Evolutionary conservation across 345 rosid genomes (phyloP).

Genomic region (Hibiscus mutabilis): DNA sequence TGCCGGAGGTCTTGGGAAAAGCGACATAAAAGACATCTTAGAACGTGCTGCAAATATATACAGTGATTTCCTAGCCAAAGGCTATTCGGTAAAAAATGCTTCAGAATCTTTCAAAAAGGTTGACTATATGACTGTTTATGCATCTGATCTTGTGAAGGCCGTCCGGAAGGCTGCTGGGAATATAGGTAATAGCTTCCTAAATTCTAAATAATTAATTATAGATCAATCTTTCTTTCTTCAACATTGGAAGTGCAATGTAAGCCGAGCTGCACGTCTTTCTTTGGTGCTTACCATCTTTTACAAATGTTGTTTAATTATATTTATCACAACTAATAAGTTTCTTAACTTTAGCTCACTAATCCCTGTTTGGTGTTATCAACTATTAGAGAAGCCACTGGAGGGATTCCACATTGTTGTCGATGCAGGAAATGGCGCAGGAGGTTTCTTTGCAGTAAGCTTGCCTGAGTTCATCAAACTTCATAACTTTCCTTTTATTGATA

Average conservation of each 20-base stretch:
- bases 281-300: not conserved
- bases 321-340: not conserved
- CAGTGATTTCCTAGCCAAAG: slow-evolving; percentile 41
- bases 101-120: slow-evolving; percentile 44
- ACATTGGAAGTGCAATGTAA: not conserved
- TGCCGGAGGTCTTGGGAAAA: slow-evolving; percentile 90
- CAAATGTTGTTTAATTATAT: not conserved
- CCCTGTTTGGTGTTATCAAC: slow-evolving; percentile 20
- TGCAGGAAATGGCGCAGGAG: slow-evolving; percentile 99
- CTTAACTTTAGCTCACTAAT: slow-evolving; percentile 11
- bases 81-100: slow-evolving; percentile 30
- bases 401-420: slow-evolving; percentile 97
- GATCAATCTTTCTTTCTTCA: not conserved
- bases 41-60: slow-evolving; percentile 79
- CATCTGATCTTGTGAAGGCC: slow-evolving; percentile 80
- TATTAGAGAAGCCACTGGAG: slow-evolving; percentile 85
- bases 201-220: not conserved
- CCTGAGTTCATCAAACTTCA: not conserved
- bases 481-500: not conserved
- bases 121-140: slow-evolving; percentile 81
- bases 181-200: slow-evolving; percentile 47
- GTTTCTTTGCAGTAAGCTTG: slow-evolving; percentile 85
- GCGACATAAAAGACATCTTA: slow-evolving; percentile 78
- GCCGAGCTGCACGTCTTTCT: not conserved
- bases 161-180: slow-evolving; percentile 87